Evolutionary conservation across 2,329 filamentous ascomycete species (phyloP).

Genomic region (Pestalotiopsis fici): DNA sequence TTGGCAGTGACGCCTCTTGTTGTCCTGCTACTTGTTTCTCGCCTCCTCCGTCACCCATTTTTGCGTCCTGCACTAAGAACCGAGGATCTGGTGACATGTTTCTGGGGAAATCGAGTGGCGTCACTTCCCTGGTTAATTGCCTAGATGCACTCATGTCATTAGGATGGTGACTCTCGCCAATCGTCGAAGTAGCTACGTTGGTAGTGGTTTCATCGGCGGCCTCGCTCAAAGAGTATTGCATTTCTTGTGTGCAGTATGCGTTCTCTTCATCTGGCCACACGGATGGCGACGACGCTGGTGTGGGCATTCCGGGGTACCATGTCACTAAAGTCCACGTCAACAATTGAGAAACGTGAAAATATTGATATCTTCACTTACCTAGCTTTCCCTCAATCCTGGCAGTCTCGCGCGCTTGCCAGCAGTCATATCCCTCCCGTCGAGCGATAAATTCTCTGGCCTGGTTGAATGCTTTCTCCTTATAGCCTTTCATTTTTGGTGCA

Average conservation of each 20-base stretch:
- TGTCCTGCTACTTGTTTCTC: background rate
- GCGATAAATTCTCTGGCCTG: slow-evolving; percentile 26
- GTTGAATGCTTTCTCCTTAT: slow-evolving; percentile 18
- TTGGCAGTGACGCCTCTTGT: background rate
- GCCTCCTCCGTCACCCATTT: no score
- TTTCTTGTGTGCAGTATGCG: background rate
- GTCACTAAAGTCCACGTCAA: background rate
- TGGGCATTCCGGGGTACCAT: background rate
- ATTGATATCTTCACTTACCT: slow-evolving; percentile 7
- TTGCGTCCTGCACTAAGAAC: no score
- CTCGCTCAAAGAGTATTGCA: no score
- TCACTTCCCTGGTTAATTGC: no score
- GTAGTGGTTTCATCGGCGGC: no score
- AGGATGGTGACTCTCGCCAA: no score
- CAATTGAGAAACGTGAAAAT: background rate
- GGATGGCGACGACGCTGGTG: background rate
- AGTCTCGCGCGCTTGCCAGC: slow-evolving; percentile 24
- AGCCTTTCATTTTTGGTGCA: slow-evolving; percentile 12
- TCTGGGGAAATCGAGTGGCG: background rate
- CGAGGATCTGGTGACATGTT: no score
- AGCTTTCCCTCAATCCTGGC: slow-evolving; percentile 13
- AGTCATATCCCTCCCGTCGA: slow-evolving; percentile 21
- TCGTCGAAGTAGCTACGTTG: no score
- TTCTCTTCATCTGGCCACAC: background rate
- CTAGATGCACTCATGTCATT: no score